Base-by-base conservation (phyloP, 495 filamentous ascomycete genomes). In the Sphaerosporella brunnea region DNA sequence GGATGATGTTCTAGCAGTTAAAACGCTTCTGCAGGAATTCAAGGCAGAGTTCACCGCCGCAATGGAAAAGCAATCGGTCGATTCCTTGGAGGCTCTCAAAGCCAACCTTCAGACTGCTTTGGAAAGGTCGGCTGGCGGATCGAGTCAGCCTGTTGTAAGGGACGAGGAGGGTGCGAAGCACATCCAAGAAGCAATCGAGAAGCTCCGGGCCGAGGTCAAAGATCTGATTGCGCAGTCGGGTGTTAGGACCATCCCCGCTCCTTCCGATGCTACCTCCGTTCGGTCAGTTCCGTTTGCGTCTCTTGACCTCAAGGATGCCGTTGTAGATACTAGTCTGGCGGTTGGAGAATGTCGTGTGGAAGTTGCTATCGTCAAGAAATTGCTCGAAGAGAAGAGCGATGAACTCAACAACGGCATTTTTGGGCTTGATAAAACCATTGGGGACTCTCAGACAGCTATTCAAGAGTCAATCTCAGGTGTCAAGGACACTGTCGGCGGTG, bases 171-270 rank as follows among this genome's bases (percentile, higher is more conserved):
- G 18, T 7, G 35, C 18, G 9, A 37, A 37, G 35, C 7, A 37
- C 45, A 62, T 78, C 0, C 66, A 74, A 43, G 69, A 72, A 16
- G 64, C 67, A 0, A 52, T 77, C 19, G 66, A 70, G 45, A 73
- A 73, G 20, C 62, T 83, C 8, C 66, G 86, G 2, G 74, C 80
- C 44, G 67, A 69, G 7, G 56, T 86, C 4, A 68, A 70, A 30
- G 69, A 76, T 18, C 77, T 73, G 9, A 68, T 83, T 9, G 69
- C 62, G 20, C 67, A 69, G 50, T 58, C 51, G 54, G 50, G 54
- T 8, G 20, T 48, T 54, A 30, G 54, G 48, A 23, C 51, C 50
- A 15, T 36, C 28, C 18, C n/a, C 15, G 25, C 43, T 11, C 18
- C 25, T 23, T 23, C 25, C 35, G 11, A 21, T 8, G 3, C 18